These are phyloP conservation scores for Solanum boliviense DNA, from an alignment of 257 asterid species.

Conservation along the genomic window DNA sequence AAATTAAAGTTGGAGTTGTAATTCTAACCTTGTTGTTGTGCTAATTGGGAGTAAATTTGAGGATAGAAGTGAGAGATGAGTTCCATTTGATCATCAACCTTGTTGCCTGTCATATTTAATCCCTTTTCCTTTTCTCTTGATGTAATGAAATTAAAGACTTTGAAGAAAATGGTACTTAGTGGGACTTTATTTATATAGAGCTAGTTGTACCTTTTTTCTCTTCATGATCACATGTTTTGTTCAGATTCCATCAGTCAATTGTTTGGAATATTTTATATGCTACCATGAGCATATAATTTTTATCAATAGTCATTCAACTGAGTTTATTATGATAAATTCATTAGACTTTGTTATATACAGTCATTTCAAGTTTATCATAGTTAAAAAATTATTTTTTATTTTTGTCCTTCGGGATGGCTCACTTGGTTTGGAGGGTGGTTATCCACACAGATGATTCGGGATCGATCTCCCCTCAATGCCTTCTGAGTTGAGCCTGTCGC, in stretches of 20 bases:
- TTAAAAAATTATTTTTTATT: no score
- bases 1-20: not conserved
- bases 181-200: not conserved
- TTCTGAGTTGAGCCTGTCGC: no score
- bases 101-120: not conserved
- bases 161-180: not conserved
- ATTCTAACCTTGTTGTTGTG: constrained; percentile 22
- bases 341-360: no score
- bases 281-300: no score
- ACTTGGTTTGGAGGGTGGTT: no score
- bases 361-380: no score
- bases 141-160: not conserved
- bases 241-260: not conserved
- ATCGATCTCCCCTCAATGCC: no score
- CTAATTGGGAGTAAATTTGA: constrained; percentile 15
- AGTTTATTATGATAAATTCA: no score
- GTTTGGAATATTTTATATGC: not conserved
- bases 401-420: no score
- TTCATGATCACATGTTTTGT: not conserved
- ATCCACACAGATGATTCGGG: no score
- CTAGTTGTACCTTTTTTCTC: not conserved
- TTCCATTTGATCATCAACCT: constrained; percentile 32
- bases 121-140: not conserved
- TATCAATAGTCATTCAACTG: no score
- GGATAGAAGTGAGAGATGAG: constrained; percentile 46